These are phyloP conservation scores for Trypanosoma avium DNA, from an alignment of 208 protist species.

Conservation along the genomic window DNA sequence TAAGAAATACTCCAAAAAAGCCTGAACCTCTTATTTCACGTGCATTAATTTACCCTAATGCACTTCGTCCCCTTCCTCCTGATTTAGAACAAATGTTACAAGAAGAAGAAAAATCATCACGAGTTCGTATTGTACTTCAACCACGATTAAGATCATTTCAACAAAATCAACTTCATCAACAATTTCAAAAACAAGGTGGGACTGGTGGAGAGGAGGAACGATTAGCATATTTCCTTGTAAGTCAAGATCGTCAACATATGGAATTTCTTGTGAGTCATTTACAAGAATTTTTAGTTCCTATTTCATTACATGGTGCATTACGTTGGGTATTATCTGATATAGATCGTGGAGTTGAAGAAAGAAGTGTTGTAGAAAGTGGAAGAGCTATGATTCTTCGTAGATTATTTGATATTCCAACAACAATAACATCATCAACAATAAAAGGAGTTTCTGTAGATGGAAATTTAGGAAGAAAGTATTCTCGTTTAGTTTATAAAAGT, in stretches of 20 bases:
- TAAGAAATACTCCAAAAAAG: background rate
- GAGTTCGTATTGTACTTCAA: conserved; percentile 82
- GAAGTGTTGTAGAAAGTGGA: conserved; percentile 27
- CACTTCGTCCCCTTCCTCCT: conserved; percentile 44
- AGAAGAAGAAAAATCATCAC: conserved; percentile 67
- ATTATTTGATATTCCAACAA: conserved; percentile 26
- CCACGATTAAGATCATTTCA: conserved; percentile 63
- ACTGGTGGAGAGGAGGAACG: conserved; percentile 30
- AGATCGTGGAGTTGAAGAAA: conserved; percentile 53
- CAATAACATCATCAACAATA: background rate
- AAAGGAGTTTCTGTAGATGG: no score
- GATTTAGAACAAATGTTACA: conserved; percentile 53
- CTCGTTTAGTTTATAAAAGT: conserved; percentile 77
- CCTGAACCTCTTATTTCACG: conserved; percentile 40
- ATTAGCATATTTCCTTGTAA: conserved; percentile 80
- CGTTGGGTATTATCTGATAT: conserved; percentile 87
- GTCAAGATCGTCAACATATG: conserved; percentile 66
- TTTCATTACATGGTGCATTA: conserved; percentile 55
- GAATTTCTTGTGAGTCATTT: conserved; percentile 57
- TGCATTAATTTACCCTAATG: conserved; percentile 33
- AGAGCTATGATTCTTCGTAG: conserved; percentile 18
- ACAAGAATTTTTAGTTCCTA: conserved; percentile 67
- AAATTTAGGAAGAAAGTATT: conserved; percentile 10
- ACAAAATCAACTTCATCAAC: background rate
- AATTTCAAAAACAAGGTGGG: conserved; percentile 2